Conservation (phyloP, 2,329 filamentous ascomycete species). For the Teratosphaeria gauchensis region DNA sequence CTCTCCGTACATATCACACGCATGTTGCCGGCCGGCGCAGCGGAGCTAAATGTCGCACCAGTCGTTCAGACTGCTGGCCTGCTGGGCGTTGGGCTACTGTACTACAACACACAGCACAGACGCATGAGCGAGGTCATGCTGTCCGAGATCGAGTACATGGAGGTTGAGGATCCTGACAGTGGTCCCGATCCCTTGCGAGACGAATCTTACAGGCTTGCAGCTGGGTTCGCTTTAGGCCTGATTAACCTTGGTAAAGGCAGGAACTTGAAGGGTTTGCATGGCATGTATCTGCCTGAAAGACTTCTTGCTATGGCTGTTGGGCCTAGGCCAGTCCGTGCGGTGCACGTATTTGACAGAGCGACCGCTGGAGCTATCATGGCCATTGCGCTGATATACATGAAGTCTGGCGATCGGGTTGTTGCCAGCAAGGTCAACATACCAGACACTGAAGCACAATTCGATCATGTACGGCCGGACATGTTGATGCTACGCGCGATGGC, state of each 20-base stretch:
- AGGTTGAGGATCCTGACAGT: constrained; percentile 59
- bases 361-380: constrained; percentile 90
- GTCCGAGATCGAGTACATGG: constrained; percentile 85
- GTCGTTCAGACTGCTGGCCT: constrained; percentile 92
- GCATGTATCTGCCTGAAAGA: constrained; percentile 87
- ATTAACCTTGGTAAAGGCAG: constrained; percentile 91
- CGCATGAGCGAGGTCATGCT: constrained; percentile 99
- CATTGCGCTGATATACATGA: constrained; percentile 89
- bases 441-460: constrained; percentile 80
- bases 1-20: constrained; percentile 92
- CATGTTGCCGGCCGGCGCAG: constrained; percentile 84
- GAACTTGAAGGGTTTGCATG: constrained; percentile 78
- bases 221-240: constrained; percentile 84
- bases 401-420: constrained; percentile 77
- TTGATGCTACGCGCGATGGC: constrained; percentile 83
- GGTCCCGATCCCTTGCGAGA: constrained; percentile 72
- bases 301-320: constrained; percentile 77
- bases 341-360: constrained; percentile 86
- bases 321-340: constrained; percentile 81
- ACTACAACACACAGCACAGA: constrained; percentile 90
- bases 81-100: constrained; percentile 91
- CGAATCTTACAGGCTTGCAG: constrained; percentile 91
- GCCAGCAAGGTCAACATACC: constrained; percentile 90
- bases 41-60: constrained; percentile 86
- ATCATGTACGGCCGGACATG: constrained; percentile 89